Conservation (phyloP, 106 monocot genomes). For the Amphibolis antarctica region DNA sequence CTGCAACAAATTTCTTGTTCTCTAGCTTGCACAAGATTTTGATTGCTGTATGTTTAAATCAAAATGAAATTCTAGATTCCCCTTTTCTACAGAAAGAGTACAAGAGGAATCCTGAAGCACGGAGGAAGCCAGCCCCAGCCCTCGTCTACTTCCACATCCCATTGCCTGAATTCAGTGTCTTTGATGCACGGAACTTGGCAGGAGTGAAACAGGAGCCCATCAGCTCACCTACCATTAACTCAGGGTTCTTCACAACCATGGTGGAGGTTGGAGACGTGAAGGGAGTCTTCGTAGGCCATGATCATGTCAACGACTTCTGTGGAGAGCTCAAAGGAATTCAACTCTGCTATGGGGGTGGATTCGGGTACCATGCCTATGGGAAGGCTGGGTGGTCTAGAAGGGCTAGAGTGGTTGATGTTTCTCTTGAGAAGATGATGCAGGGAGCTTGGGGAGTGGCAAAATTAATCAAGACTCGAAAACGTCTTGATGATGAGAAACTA, state of each 20-base stretch:
- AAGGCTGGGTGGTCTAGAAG: conserved; percentile 96
- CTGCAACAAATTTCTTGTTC: not conserved
- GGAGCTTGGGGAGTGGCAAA: conserved; percentile 77
- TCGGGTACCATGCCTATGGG: conserved; percentile 97
- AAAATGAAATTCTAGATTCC: not conserved
- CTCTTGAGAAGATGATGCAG: conserved; percentile 43
- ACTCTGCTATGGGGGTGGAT: conserved; percentile 85
- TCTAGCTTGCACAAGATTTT: not conserved
- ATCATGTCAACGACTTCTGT: conserved; percentile 91
- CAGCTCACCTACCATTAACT: conserved; percentile 65
- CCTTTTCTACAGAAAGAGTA: conserved; percentile 39
- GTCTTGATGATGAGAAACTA: conserved; percentile 62
- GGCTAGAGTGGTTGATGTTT: conserved; percentile 63
- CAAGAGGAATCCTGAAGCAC: conserved; percentile 29
- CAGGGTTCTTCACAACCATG: conserved; percentile 80
- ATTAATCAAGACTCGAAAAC: conserved; percentile 86
- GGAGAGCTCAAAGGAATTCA: conserved; percentile 54
- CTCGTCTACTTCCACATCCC: conserved; percentile 90
- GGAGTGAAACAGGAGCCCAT: conserved; percentile 76
- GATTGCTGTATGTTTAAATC: not conserved
- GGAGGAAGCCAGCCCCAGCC: conserved; percentile 58
- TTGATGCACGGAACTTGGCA: conserved; percentile 48
- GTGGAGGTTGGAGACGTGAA: conserved; percentile 72
- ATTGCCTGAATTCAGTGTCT: conserved; percentile 50
- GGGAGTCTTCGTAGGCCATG: conserved; percentile 77